Base-by-base conservation (phyloP, 306 rosid genomes). In the Pyrus pyrifolia region DNA sequence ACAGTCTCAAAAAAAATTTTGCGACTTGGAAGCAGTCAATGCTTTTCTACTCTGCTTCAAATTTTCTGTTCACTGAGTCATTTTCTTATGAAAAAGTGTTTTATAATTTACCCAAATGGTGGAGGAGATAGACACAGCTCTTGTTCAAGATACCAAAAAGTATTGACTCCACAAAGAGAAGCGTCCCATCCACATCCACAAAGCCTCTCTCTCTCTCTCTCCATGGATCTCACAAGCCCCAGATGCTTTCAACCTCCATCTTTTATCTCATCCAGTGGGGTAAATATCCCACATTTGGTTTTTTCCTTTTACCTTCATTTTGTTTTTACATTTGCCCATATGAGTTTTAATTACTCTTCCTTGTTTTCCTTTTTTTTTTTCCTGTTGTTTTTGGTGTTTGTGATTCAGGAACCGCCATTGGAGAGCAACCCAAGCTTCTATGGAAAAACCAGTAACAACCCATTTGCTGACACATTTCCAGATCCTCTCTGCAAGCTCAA, bases 401-500 rank as follows among this genome's bases (percentile, higher is more conserved):
- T 87, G 73, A 57, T 82, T 76, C 79, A 95, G 97, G 93, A 90
- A 65, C 68, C 90, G 70, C 78, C 84, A 75, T 71, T 84, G 45
- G 88, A 81, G 82, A 81, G 67, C 58, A 87, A 73, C 80, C 70
- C 86, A 78, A 85, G 82, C 88, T 76, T 88, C 83, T 85, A 85
- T 77, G 90, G 83, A 8, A 87, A 80, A 67, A 87, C 60, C 76
- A 87, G 82, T 17, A 76, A 30, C 59, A 80, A 87, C 90, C 98
- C 98, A 74, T 91, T 89, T 87, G 90, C 44, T 17, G 97, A 89
- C 71, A 31, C 74, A 29, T 95, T 90, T 74, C 80, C 87, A 18
- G 98, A 93, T 76, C 98, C 99, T 59, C 93, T 96, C 71, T 96
- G 97, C 91, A 91, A 89, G 75, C 96, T 96, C 35, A 82, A 93